Evolutionary conservation across 2,329 filamentous ascomycete species (phyloP), one percentile per base, ranked within the genome.

Genomic region (Phoma sp.): DNA sequence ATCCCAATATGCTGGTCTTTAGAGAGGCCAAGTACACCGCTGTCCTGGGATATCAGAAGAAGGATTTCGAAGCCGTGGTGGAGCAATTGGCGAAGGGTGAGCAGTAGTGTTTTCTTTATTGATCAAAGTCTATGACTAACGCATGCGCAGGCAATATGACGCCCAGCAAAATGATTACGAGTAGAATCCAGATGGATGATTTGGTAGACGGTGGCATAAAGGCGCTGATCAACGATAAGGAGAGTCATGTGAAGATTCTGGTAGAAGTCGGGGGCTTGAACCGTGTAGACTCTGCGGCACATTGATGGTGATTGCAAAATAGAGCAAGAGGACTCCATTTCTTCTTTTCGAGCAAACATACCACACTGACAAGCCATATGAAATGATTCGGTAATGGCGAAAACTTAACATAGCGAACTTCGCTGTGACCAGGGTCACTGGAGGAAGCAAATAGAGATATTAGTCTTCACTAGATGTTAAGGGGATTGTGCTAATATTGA

Each of bases 211-310:
- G 82, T 33, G 86, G 84, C 0, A 83, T 87, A 59, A 77, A 80
- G 51, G 77, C 82, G 1, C 70, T 88, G 49, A 81, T 86, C 30
- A 71, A 82, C 6, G 80, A 87, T 57, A 86, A 84, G 63, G 83
- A 87, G 40, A 82, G 79, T 47, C 83, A 87, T 62, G 83, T 87
- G 25, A 88, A 88, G 73, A 83, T 88, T 27, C 59, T 88, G 40
- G 82, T 88, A 1, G 79, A 85, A 23, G 58, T 76, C 7, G 64
- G 62, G 7, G 58, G 61, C 0, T 49, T 62, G 61, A 40, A 48
- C 18, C 54, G 55, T 18, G 45, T 58, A 5, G 62, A 61, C 25
- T 62, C 55, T 6, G 61, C 52, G 8, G 30, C 36, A 7, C n/a
- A 18, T 14, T 29, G 9, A 18, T 39, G n/a, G 9, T 39, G n/a